Percentiles rank a stretch among this genome's conserved stretches.
Conservation (phyloP, 2,329 filamentous ascomycete species). For the Drechmeria coniospora region DNA sequence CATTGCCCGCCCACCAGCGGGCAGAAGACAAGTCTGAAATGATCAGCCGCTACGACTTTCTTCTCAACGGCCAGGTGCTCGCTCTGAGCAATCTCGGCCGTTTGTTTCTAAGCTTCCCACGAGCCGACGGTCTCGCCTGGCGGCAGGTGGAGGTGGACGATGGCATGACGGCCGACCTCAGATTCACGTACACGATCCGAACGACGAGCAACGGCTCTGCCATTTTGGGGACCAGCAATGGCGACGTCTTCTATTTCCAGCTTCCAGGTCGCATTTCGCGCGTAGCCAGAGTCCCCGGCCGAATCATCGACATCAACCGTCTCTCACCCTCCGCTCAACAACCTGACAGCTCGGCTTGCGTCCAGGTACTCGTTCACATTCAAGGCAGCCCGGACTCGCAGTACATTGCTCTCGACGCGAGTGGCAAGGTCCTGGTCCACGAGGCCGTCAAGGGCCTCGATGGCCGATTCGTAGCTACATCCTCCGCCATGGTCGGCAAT, state of each 20-base stretch:
- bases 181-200: conserved; percentile 31
- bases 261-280: conserved; percentile 14
- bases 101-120: conserved; percentile 34
- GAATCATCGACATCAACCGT: conserved; percentile 35
- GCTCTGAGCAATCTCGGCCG: conserved; percentile 45
- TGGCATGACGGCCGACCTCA: conserved; percentile 20
- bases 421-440: conserved; percentile 13
- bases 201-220: conserved; percentile 22
- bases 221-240: conserved; percentile 33
- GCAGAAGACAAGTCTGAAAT: conserved; percentile 16
- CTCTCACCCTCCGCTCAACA: conserved; percentile 10
- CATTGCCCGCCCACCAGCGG: conserved; percentile 4
- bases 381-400: conserved; percentile 28
- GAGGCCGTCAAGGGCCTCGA: conserved; percentile 23
- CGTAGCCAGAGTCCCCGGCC: conserved; percentile 26
- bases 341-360: conserved; percentile 1
- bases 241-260: conserved; percentile 30
- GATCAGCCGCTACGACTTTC: conserved; percentile 49
- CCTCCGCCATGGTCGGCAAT: conserved; percentile 23
- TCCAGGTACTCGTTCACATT: conserved; percentile 28
- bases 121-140: conserved; percentile 22
- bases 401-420: conserved; percentile 23
- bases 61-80: conserved; percentile 36
- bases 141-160: conserved; percentile 22
- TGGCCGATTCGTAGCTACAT: conserved; percentile 33